These are phyloP conservation scores for Effrenium voratum DNA, from an alignment of 73 alveolate species.

Conservation along the genomic window DNA sequence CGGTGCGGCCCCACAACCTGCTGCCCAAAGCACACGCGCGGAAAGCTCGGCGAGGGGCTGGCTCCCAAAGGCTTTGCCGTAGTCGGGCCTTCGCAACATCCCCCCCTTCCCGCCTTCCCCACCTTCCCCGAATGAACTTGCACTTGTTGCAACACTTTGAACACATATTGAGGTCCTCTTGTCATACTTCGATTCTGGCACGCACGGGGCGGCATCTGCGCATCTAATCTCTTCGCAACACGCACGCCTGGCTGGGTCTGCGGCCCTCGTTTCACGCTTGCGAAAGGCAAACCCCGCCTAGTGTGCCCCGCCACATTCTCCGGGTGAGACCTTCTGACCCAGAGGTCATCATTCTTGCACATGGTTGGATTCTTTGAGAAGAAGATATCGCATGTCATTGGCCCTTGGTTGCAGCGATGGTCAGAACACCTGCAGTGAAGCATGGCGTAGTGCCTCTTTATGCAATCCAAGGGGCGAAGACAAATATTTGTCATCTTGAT, in stretches of 20 bases:
- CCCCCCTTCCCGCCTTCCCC: too few species aligned
- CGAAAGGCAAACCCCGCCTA: constrained; percentile 4
- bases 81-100: constrained; percentile 28
- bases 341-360: constrained; percentile 53
- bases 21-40: background rate
- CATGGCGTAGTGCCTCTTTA: background rate
- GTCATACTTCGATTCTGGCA: constrained; percentile 34
- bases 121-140: background rate
- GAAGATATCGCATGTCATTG: constrained; percentile 74
- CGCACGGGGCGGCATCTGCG: constrained; percentile 53
- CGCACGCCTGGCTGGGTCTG: constrained; percentile 17
- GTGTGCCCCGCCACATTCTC: constrained; percentile 68
- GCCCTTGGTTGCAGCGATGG: background rate
- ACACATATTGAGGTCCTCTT: constrained; percentile 12
- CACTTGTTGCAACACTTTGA: background rate
- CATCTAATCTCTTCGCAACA: constrained; percentile 59
- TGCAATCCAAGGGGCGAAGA: background rate
- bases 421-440: background rate
- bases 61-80: constrained; percentile 57
- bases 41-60: constrained; percentile 19
- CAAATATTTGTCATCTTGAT: constrained; percentile 44
- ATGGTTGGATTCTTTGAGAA: background rate
- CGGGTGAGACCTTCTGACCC: constrained; percentile 27
- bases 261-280: background rate
- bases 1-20: background rate